Evolutionary conservation across 768 basidiomycete species (phyloP).

Genomic region (Boletus subparvulus): DNA sequence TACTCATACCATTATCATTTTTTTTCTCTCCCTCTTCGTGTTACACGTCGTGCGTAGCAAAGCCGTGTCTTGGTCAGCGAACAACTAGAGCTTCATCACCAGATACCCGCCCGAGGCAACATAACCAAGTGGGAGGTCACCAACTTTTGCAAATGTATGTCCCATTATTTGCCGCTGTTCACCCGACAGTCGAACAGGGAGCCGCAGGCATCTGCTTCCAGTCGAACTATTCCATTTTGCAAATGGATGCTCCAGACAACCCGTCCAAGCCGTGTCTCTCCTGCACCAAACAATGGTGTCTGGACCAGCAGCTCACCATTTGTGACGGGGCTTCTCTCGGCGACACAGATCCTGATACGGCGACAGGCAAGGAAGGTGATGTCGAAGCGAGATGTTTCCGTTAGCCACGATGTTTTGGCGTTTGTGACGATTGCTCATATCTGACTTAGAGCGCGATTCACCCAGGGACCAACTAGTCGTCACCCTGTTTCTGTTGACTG

Average conservation of each 20-base stretch:
- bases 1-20: constrained; percentile 6
- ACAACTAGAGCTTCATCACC: constrained; percentile 14
- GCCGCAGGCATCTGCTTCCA: constrained; percentile 84
- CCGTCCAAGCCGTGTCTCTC: constrained; percentile 89
- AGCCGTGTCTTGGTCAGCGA: neutral
- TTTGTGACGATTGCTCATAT: constrained; percentile 28
- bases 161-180: neutral
- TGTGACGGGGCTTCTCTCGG: constrained; percentile 81
- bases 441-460: constrained; percentile 78
- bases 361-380: constrained; percentile 93
- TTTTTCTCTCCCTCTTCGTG: constrained; percentile 19
- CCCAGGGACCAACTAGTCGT: constrained; percentile 95
- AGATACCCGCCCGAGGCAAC: constrained; percentile 43
- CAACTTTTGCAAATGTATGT: constrained; percentile 85
- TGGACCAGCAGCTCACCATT: constrained; percentile 85
- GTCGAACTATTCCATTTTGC: constrained; percentile 83
- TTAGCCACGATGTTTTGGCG: constrained; percentile 48
- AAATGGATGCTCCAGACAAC: constrained; percentile 75
- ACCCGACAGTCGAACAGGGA: constrained; percentile 3
- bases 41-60: constrained; percentile 28
- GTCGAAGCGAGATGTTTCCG: constrained; percentile 96
- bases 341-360: constrained; percentile 88
- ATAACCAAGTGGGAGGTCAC: constrained; percentile 86
- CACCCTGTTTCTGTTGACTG: constrained; percentile 83
- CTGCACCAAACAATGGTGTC: constrained; percentile 94